Evolutionary conservation across 208 protist genomes (phyloP).

Genomic region (Phytomonas francai): DNA sequence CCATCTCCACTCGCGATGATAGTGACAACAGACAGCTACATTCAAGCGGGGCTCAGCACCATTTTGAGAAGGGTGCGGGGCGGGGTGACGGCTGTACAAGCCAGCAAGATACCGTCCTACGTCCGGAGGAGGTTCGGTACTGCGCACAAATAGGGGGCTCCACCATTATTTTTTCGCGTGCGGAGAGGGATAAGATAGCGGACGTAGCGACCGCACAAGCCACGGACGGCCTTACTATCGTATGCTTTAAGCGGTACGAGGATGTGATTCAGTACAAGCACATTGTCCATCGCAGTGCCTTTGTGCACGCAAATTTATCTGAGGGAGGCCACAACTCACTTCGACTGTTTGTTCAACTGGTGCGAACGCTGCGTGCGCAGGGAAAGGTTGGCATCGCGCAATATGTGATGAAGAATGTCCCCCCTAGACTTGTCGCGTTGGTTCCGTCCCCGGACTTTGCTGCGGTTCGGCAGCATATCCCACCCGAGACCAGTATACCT

Average conservation of each 20-base stretch:
- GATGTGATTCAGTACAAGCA: conserved; percentile 49
- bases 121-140: conserved; percentile 13
- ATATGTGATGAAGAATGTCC: conserved; percentile 18
- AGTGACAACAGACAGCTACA: neutral
- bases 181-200: conserved; percentile 31
- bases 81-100: too few relatives aligned
- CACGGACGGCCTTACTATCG: conserved; percentile 46
- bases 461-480: conserved; percentile 1
- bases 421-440: conserved; percentile 68
- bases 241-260: conserved; percentile 58
- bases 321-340: conserved; percentile 29
- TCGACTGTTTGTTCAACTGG: conserved; percentile 62
- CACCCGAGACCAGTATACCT: conserved; percentile 15
- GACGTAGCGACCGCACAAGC: conserved; percentile 24
- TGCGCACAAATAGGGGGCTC: conserved; percentile 20
- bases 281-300: conserved; percentile 25
- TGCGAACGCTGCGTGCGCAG: conserved; percentile 36
- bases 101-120: neutral
- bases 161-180: conserved; percentile 26
- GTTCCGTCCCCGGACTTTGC: conserved; percentile 38
- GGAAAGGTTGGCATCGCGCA: conserved; percentile 69
- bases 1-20: conserved; percentile 5
- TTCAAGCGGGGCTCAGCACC: neutral
- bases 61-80: too few relatives aligned
- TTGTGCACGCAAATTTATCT: conserved; percentile 47